Evolutionary conservation across 768 basidiomycete species (phyloP).

Genomic region (Rickenella mellea): DNA sequence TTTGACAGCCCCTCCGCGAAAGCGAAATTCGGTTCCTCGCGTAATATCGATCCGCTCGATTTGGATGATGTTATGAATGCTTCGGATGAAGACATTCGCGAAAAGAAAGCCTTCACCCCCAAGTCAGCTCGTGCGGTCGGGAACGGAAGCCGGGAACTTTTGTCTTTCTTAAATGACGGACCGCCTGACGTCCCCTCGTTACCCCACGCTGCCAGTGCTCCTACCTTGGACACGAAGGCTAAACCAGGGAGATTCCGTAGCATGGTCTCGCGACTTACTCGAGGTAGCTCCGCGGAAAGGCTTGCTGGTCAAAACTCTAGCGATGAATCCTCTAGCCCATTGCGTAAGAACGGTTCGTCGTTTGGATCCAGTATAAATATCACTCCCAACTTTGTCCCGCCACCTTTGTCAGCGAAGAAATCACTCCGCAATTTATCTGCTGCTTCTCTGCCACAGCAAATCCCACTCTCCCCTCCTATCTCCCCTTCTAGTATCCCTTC

Average conservation of each 20-base stretch:
- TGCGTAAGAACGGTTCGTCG: conserved; percentile 17
- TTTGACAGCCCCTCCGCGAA: background rate
- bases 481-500: conserved; percentile 32
- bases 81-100: conserved; percentile 49
- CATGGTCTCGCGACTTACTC: conserved; percentile 73
- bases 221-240: conserved; percentile 41
- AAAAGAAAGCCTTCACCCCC: conserved; percentile 3
- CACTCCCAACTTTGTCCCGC: conserved; percentile 17
- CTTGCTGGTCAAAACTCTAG: conserved; percentile 3
- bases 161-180: conserved; percentile 46
- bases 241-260: conserved; percentile 55
- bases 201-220: conserved; percentile 24
- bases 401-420: conserved; percentile 17
- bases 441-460: conserved; percentile 9
- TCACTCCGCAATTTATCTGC: conserved; percentile 22
- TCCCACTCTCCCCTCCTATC: conserved; percentile 13
- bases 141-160: conserved; percentile 40
- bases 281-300: conserved; percentile 23
- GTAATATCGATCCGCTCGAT: conserved; percentile 60
- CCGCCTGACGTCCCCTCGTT: conserved; percentile 38
- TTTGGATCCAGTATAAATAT: no score
- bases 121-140: conserved; percentile 23
- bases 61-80: conserved; percentile 67
- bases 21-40: conserved; percentile 19
- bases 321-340: background rate